A percentile compares a stretch with the other conserved stretches of the same genome.
phyloP scores from a whole-genome alignment of 805 yeast genomes.

The Cephaloascus fragrans region DNA sequence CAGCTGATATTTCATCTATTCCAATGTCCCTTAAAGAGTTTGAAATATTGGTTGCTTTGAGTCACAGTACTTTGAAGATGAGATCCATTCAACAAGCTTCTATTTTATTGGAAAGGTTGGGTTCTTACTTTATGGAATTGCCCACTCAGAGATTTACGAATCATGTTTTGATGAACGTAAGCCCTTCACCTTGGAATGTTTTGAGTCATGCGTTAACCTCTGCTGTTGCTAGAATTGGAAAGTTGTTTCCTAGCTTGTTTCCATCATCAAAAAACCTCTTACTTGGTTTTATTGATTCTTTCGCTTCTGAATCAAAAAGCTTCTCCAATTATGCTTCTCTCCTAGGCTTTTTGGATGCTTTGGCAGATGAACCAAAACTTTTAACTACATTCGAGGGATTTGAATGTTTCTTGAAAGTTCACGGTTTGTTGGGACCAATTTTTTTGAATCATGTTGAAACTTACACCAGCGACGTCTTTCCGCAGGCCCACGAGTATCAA shows the following conservation, averaged over 20 bases:
- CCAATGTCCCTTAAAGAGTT: slow-evolving; percentile 42
- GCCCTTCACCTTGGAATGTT: slow-evolving; percentile 31
- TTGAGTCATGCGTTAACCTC: slow-evolving; percentile 20
- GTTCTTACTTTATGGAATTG: slow-evolving; percentile 36
- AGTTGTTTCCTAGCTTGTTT: slow-evolving; percentile 14
- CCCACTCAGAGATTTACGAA: slow-evolving; percentile 33
- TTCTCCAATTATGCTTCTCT: slow-evolving; percentile 23
- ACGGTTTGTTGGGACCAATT: not conserved
- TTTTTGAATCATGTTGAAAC: slow-evolving; percentile 25
- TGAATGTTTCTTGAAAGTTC: not conserved
- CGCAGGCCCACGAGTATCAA: slow-evolving; percentile 9
- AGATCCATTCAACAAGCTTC: slow-evolving; percentile 25
- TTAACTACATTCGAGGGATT: slow-evolving; percentile 8
- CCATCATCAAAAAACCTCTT: slow-evolving; percentile 10
- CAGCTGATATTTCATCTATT: slow-evolving; percentile 15
- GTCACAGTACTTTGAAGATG: slow-evolving; percentile 25
- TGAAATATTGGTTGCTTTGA: slow-evolving; percentile 49
- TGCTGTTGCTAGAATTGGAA: slow-evolving; percentile 14
- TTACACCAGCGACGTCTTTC: slow-evolving; percentile 13
- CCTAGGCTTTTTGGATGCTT: slow-evolving; percentile 23
- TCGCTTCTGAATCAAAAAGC: slow-evolving; percentile 10
- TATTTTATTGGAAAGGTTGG: slow-evolving; percentile 30
- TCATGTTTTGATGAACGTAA: slow-evolving; percentile 19
- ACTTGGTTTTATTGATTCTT: slow-evolving; percentile 16
- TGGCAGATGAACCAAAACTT: slow-evolving; percentile 16